Base-by-base conservation (phyloP, 345 rosid genomes). In the Ricinus communis region DNA sequence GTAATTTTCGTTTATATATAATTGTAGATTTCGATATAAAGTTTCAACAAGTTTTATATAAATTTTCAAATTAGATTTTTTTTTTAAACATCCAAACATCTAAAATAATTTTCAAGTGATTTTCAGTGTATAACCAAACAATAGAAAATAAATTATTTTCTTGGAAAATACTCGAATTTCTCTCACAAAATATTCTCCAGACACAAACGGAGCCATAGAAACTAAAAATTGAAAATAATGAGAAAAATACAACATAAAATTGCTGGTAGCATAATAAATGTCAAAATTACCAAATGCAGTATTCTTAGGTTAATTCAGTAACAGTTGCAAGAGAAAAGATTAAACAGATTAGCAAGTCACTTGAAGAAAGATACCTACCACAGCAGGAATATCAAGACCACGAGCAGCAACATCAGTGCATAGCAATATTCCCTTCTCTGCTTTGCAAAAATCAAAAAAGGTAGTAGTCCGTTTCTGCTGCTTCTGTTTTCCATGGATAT, bases 371-470 rank as follows among this genome's bases (percentile, higher is more conserved):
- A 56, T 45, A 62, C 81, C 56, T 87, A 91, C 99, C 97, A 93
- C 99, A 38, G 94, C 74, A 57, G 99, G 97, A 80, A 95, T 90
- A 82, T 95, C 99, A 24, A 95, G 98, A 70, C 98, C 99, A 81
- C 99, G 98, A 28, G 97, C 99, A 46, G 98, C 98, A 68, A 93
- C 98, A 81, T 93, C 98, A 73, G 99, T 96, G 71, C 99, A 93
- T 21, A 96, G 82, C 89, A 96, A 74, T 73, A 93, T 86, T n/a
- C 99, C 99, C 68, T 89, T 96, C 62, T 89, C 90, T 52, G 91
- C 90, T 76, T 88, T 86, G 83, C 94, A 90, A 82, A 96, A 96
- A 74, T 90, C 96, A 66, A 91, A 96, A 79, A 96, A 96, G 68
- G 99, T 93, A 56, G 94, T 70, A 45, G 98, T 96, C 46, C 97